These are phyloP conservation scores for Dendrostoma leiphaemia DNA, from an alignment of 2,329 filamentous ascomycete genomes.

Conservation along the genomic window DNA sequence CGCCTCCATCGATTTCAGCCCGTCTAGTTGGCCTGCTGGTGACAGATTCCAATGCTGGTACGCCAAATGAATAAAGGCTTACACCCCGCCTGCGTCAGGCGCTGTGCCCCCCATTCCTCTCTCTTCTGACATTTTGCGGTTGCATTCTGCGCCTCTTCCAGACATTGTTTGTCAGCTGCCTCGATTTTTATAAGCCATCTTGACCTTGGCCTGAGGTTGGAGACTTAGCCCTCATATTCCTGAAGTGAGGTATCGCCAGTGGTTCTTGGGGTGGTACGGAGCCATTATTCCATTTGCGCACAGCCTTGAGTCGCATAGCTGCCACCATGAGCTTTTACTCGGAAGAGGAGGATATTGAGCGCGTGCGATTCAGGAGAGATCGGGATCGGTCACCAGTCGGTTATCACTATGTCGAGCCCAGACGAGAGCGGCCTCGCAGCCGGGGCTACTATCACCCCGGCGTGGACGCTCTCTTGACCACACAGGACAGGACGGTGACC, in stretches of 20 bases:
- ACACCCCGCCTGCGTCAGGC: constrained; percentile 13
- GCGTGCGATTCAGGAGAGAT: constrained; percentile 43
- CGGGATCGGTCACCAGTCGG: constrained; percentile 40
- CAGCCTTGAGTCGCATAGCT: neutral
- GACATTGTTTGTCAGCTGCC: neutral
- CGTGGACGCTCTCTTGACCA: constrained; percentile 40
- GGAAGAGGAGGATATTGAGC: constrained; percentile 55
- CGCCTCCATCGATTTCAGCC: neutral
- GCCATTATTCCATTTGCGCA: neutral
- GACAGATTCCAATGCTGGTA: constrained; percentile 1
- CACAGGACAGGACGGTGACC: constrained; percentile 40
- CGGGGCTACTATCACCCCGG: constrained; percentile 40
- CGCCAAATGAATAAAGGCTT: constrained; percentile 14
- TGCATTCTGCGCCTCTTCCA: constrained; percentile 2
- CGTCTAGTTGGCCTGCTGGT: constrained; percentile 10
- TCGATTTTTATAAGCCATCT: neutral
- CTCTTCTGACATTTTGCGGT: neutral
- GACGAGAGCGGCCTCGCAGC: constrained; percentile 32
- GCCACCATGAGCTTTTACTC: constrained; percentile 38
- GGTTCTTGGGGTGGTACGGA: neutral
- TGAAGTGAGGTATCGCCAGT: neutral
- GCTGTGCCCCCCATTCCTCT: neutral
- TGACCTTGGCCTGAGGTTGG: constrained; percentile 5
- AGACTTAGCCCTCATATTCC: constrained; percentile 13
- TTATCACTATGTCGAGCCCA: constrained; percentile 46